A percentile compares a stretch with the other conserved stretches of the same genome.
These are phyloP conservation scores for Sclerospora graminicola DNA, from an alignment of 352 stramenopile genomes.

Conservation along the genomic window DNA sequence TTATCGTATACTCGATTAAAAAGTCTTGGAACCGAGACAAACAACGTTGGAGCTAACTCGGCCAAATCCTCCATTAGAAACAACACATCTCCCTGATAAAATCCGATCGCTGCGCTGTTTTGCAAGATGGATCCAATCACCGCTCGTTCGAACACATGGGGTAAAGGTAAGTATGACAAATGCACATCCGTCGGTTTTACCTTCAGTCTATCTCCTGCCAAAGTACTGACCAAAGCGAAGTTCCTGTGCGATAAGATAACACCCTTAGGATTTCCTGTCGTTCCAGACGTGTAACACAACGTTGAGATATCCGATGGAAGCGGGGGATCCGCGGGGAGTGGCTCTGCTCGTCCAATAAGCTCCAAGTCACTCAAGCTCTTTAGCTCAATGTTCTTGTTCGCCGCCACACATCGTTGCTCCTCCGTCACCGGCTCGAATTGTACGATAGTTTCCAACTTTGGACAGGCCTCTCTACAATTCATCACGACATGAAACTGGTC, in stretches of 20 bases:
- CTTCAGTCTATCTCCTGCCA: slow-evolving; percentile 23
- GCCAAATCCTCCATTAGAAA: slow-evolving; percentile 91
- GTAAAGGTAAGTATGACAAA: slow-evolving; percentile 93
- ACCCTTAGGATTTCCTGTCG: slow-evolving; percentile 93
- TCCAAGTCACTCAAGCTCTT: slow-evolving; percentile 37
- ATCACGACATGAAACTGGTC: slow-evolving; percentile 56
- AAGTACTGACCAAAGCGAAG: slow-evolving; percentile 20
- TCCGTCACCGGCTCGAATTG: slow-evolving; percentile 33
- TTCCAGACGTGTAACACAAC: slow-evolving; percentile 93
- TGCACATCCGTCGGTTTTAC: slow-evolving; percentile 73
- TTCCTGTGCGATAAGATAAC: slow-evolving; percentile 90
- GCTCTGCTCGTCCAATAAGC: slow-evolving; percentile 22
- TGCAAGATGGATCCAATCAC: slow-evolving; percentile 83
- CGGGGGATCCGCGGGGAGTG: slow-evolving; percentile 38
- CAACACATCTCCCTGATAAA: slow-evolving; percentile 82
- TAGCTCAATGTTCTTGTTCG: slow-evolving; percentile 17
- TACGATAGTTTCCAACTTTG: slow-evolving; percentile 29
- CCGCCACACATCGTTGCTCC: slow-evolving; percentile 3
- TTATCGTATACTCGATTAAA: slow-evolving; percentile 97
- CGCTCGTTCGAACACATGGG: slow-evolving; percentile 94
- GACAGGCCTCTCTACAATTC: slow-evolving; percentile 37
- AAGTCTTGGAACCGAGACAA: slow-evolving; percentile 91
- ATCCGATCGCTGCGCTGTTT: slow-evolving; percentile 57
- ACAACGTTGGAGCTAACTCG: slow-evolving; percentile 88
- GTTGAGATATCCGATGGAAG: slow-evolving; percentile 83